phyloP scores from a whole-genome alignment of 352 stramenopile genomes.

The Phytophthora citricola region DNA sequence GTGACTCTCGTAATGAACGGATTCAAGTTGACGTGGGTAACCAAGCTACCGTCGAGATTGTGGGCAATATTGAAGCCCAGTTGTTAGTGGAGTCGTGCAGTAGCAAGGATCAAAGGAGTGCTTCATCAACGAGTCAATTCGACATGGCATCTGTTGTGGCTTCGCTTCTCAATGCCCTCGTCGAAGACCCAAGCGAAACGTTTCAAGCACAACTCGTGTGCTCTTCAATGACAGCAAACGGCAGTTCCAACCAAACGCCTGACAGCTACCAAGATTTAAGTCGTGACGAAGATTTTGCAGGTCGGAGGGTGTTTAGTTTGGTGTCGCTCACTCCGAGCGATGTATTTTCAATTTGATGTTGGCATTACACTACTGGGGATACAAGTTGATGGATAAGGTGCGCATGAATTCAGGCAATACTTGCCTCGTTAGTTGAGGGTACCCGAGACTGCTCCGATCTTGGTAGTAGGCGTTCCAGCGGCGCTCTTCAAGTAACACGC shows the following conservation, averaged over 20 bases:
- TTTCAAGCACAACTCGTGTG: constrained; percentile 46
- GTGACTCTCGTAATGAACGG: constrained; percentile 38
- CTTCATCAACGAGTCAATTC: constrained; percentile 18
- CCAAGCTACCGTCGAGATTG: constrained; percentile 39
- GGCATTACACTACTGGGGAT: too few relatives aligned
- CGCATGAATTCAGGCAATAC: background rate
- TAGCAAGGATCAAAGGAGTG: constrained; percentile 4
- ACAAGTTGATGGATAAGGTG: background rate
- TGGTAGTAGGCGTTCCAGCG: constrained; percentile 22
- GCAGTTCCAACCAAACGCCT: constrained; percentile 14
- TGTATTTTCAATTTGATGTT: constrained; percentile 29
- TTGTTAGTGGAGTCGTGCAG: constrained; percentile 31
- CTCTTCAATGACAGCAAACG: constrained; percentile 4
- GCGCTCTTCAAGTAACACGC: constrained; percentile 43
- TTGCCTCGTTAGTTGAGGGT: constrained; percentile 35
- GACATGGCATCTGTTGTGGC: constrained; percentile 35
- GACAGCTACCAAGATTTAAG: constrained; percentile 27
- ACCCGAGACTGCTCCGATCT: constrained; percentile 40
- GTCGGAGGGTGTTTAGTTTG: constrained; percentile 20
- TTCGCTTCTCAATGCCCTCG: constrained; percentile 46
- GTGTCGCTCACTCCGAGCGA: constrained; percentile 31
- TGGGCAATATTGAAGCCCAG: constrained; percentile 60
- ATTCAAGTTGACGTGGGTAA: constrained; percentile 45
- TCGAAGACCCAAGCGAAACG: constrained; percentile 42
- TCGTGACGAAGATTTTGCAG: constrained; percentile 5